phyloP scores from a whole-genome alignment of 78 protist genomes.

The Blattamonas nauphoetae region DNA sequence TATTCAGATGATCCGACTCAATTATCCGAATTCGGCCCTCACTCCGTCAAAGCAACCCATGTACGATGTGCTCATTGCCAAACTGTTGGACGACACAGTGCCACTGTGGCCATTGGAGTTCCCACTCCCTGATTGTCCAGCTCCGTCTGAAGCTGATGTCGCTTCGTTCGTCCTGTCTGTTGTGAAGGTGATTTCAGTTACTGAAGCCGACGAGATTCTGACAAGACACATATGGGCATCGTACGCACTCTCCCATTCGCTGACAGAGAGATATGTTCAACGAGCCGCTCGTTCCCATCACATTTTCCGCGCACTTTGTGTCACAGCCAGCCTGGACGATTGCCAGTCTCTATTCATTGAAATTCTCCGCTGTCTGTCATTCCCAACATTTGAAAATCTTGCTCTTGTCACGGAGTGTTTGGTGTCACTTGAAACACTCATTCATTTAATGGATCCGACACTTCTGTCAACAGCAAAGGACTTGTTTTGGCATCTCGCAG shows the following conservation, averaged over 20 bases:
- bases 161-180: not conserved
- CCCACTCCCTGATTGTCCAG: not conserved
- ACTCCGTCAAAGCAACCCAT: no score
- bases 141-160: not conserved
- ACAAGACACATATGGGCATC: not conserved
- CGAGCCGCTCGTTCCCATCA: not conserved
- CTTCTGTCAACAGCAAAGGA: not conserved
- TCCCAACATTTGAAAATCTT: not conserved
- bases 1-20: no score
- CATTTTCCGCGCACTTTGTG: not conserved
- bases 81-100: no score
- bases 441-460: not conserved
- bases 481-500: not conserved
- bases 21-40: no score
- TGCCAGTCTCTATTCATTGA: not conserved
- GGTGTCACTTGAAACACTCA: not conserved
- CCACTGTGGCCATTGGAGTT: not conserved
- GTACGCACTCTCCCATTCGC: not conserved
- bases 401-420: not conserved
- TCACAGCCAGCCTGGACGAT: not conserved
- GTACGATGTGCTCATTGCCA: no score
- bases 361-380: not conserved
- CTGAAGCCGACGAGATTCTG: not conserved
- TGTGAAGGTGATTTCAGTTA: not conserved
- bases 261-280: not conserved